A percentile compares a stretch with the other conserved stretches of the same genome.
phyloP scores from a whole-genome alignment of 1,139 yeast genomes.

The Yamadazyma sp. region DNA sequence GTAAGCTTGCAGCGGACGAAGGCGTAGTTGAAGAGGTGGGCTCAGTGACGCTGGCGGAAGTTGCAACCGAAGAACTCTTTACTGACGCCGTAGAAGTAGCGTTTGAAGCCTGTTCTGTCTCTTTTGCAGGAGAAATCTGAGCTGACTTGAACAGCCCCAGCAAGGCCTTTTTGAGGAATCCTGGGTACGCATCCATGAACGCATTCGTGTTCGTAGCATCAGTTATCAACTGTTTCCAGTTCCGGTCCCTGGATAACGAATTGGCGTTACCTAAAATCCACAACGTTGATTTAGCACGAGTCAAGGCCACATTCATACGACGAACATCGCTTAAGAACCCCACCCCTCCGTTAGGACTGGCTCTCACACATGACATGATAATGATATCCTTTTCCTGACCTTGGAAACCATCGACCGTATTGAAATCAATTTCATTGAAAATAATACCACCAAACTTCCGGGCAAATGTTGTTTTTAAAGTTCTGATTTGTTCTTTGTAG shows the following conservation, averaged over 20 bases:
- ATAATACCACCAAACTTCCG: constrained; percentile 63
- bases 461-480: constrained; percentile 57
- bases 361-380: constrained; percentile 92
- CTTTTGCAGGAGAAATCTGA: neutral
- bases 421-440: constrained; percentile 73
- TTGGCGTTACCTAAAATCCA: constrained; percentile 87
- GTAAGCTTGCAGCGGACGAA: too few relatives aligned
- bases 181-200: constrained; percentile 36
- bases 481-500: constrained; percentile 80
- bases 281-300: constrained; percentile 88
- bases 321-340: constrained; percentile 89
- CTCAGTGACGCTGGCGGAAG: neutral
- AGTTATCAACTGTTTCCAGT: constrained; percentile 66
- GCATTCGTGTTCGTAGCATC: constrained; percentile 58
- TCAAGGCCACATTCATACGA: constrained; percentile 94
- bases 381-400: constrained; percentile 97
- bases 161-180: constrained; percentile 27
- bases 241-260: constrained; percentile 59
- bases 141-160: too few relatives aligned
- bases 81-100: too few relatives aligned
- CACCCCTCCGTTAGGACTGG: constrained; percentile 64
- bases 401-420: constrained; percentile 96
- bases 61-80: too few relatives aligned
- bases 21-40: neutral
- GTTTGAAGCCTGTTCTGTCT: too few relatives aligned